phyloP scores from a whole-genome alignment of 257 asterid genomes.

The Anisodus tanguticus region DNA sequence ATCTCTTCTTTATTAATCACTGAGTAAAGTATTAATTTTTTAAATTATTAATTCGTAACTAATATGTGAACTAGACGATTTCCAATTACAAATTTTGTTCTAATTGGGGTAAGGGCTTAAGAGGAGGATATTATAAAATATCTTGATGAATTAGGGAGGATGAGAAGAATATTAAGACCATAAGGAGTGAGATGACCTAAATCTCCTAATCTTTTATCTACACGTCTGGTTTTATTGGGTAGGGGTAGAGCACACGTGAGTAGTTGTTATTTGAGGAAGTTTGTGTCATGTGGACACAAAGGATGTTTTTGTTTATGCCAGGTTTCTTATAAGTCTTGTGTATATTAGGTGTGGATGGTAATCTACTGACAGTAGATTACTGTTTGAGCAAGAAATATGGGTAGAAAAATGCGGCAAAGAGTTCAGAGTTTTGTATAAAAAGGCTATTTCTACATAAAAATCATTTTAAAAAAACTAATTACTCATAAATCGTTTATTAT shows the following conservation, averaged over 20 bases:
- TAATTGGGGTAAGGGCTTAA: background rate
- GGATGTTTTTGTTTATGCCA: constrained; percentile 7
- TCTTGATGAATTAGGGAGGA: background rate
- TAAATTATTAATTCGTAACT: no score
- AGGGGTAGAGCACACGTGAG: constrained; percentile 22
- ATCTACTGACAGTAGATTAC: constrained; percentile 33
- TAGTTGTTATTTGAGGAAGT: background rate
- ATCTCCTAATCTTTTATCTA: constrained; percentile 60
- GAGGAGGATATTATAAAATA: background rate
- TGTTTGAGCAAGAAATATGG: constrained; percentile 8
- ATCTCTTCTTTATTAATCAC: no score
- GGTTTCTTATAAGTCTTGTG: background rate
- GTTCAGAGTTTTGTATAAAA: background rate
- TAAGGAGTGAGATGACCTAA: constrained; percentile 49
- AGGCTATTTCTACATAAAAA: background rate
- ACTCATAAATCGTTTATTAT: background rate
- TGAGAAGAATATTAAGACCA: background rate
- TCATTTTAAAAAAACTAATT: no score
- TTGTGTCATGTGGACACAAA: constrained; percentile 8
- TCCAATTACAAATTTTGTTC: background rate
- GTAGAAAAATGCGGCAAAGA: background rate
- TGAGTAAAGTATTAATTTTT: no score
- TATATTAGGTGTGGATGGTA: constrained; percentile 47
- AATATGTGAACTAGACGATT: background rate
- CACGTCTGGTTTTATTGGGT: constrained; percentile 46